These are phyloP conservation scores for Monosporascus cannonballus DNA, from an alignment of 2,329 filamentous ascomycete genomes.

Conservation along the genomic window DNA sequence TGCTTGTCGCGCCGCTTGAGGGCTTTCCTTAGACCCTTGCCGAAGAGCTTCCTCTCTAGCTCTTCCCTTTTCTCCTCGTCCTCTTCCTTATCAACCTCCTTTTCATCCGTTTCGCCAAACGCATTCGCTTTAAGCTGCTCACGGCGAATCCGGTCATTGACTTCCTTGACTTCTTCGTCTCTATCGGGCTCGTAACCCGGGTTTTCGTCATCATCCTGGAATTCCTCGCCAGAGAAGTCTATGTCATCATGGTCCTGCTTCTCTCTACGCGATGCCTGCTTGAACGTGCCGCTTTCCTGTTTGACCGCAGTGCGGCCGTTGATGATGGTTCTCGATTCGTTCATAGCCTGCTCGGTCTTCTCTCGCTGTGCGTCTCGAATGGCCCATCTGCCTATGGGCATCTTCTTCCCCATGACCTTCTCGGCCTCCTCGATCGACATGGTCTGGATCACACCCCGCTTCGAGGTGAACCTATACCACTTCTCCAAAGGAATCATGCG, in stretches of 20 bases:
- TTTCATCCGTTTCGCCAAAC: conserved; percentile 65
- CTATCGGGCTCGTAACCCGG: conserved; percentile 69
- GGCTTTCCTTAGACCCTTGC: conserved; percentile 73
- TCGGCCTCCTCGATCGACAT: conserved; percentile 82
- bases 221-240: conserved; percentile 64
- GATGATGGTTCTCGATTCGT: conserved; percentile 56
- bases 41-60: conserved; percentile 61
- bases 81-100: conserved; percentile 67
- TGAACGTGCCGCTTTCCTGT: conserved; percentile 61
- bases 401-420: conserved; percentile 72
- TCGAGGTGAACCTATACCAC: conserved; percentile 83
- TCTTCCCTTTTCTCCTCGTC: conserved; percentile 64
- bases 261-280: conserved; percentile 54
- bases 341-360: conserved; percentile 50
- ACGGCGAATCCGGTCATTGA: conserved; percentile 66
- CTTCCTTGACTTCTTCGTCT: conserved; percentile 72
- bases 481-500: conserved; percentile 90
- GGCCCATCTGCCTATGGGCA: conserved; percentile 73
- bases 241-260: conserved; percentile 66
- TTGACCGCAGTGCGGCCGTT: conserved; percentile 56
- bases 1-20: conserved; percentile 82
- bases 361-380: conserved; percentile 52
- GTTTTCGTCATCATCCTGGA: conserved; percentile 84
- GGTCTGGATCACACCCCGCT: conserved; percentile 66
- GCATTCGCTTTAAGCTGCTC: conserved; percentile 84